Evolutionary conservation across 208 protist genomes (phyloP).

Genomic region (Polymyxa betae): DNA sequence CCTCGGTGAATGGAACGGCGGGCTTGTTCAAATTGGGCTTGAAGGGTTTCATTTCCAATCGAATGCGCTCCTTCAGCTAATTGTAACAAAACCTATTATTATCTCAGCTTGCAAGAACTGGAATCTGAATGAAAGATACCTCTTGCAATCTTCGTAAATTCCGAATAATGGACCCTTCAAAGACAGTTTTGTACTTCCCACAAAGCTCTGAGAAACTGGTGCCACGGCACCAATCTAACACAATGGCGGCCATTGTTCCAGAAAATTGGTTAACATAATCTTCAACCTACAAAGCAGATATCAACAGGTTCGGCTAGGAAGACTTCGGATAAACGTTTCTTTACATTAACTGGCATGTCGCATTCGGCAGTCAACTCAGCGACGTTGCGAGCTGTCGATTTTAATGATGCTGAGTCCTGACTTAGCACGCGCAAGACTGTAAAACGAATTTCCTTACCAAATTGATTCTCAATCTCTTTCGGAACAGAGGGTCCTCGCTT

Average conservation of each 20-base stretch:
- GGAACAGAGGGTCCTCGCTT: not conserved
- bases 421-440: not conserved
- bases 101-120: not conserved
- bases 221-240: not conserved
- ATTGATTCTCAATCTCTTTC: not conserved
- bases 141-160: not conserved
- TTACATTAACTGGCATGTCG: conserved; percentile 20
- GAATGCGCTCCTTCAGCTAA: not conserved
- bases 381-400: not conserved
- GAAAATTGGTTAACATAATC: conserved; percentile 18
- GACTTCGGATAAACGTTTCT: not conserved
- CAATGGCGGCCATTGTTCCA: conserved; percentile 32
- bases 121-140: not conserved
- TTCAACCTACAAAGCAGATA: not conserved
- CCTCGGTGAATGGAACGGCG: not conserved
- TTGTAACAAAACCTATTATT: not conserved
- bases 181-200: not conserved
- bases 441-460: not conserved
- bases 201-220: not conserved
- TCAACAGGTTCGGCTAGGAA: not conserved
- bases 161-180: conserved; percentile 31
- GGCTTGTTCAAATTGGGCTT: not conserved
- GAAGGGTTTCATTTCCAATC: conserved; percentile 14
- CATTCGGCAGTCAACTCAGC: not conserved
- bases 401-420: not conserved